A percentile compares a stretch with the other conserved stretches of the same genome.
Evolutionary conservation across 2,329 filamentous ascomycete species (phyloP).

Genomic region (Xylariales sp.): DNA sequence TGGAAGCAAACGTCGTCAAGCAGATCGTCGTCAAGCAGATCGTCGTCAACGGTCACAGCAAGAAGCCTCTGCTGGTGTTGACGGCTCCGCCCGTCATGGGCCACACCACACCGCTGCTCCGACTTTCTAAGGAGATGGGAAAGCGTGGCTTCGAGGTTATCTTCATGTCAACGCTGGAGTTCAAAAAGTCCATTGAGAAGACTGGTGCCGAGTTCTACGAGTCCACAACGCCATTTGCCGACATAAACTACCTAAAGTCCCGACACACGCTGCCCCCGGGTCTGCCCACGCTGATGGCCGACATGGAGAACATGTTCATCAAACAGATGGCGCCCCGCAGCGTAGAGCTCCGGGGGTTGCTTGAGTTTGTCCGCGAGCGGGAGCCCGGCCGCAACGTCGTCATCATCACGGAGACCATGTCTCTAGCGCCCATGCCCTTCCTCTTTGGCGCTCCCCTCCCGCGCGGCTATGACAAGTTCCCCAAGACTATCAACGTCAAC

Average conservation of each 20-base stretch:
- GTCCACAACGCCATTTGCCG: constrained; percentile 4
- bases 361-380: constrained; percentile 17
- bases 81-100: constrained; percentile 14
- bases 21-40: not conserved
- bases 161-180: constrained; percentile 13
- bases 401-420: constrained; percentile 24
- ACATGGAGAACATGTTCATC: constrained; percentile 23
- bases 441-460: constrained; percentile 17
- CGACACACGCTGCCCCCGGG: constrained; percentile 3
- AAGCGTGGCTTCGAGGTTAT: constrained; percentile 8
- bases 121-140: constrained; percentile 24
- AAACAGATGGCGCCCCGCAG: constrained; percentile 6
- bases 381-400: constrained; percentile 26
- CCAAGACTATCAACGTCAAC: constrained; percentile 25
- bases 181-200: constrained; percentile 14
- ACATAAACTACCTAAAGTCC: constrained; percentile 3
- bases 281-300: constrained; percentile 14
- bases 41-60: not conserved
- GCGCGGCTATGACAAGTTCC: constrained; percentile 17
- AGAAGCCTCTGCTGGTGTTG: constrained; percentile 13
- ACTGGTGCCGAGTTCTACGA: constrained; percentile 18
- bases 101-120: constrained; percentile 15
- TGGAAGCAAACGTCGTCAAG: not conserved
- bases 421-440: constrained; percentile 24
- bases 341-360: not conserved